Conservation (phyloP, 1,284 basidiomycete species). For the Clitocybe nebularis region DNA sequence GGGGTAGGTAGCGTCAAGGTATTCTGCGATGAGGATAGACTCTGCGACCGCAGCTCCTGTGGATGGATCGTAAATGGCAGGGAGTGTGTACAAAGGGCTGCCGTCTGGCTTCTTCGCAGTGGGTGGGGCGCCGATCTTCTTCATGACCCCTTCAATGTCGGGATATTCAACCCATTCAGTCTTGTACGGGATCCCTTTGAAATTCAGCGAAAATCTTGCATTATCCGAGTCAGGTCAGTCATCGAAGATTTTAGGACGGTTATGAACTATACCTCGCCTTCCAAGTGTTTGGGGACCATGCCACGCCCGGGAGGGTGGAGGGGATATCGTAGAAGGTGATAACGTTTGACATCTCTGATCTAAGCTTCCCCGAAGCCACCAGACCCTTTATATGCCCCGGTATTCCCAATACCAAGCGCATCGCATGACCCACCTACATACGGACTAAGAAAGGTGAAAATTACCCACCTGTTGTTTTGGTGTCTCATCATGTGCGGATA, state of each 20-base stretch:
- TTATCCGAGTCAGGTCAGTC: too few species aligned
- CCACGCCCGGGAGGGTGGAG: slow-evolving; percentile 11
- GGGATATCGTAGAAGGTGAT: slow-evolving; percentile 20
- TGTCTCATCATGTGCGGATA: too few species aligned
- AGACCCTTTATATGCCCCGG: too few species aligned
- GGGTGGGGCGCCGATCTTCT: slow-evolving; percentile 29
- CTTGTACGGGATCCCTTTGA: slow-evolving; percentile 36
- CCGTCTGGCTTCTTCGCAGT: slow-evolving; percentile 25
- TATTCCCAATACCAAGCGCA: too few species aligned
- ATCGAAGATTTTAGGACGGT: too few species aligned
- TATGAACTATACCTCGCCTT: slow-evolving; percentile 18
- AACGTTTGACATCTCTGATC: slow-evolving; percentile 6
- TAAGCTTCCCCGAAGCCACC: too few species aligned
- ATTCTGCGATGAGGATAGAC: slow-evolving; percentile 34
- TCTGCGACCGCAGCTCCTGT: slow-evolving; percentile 29
- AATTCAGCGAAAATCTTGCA: slow-evolving; percentile 33
- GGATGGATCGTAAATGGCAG: slow-evolving; percentile 31
- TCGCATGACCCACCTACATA: too few species aligned
- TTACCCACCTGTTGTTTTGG: too few species aligned
- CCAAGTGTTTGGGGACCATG: slow-evolving; percentile 17
- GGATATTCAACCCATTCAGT: slow-evolving; percentile 39
- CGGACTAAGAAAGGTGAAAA: too few species aligned
- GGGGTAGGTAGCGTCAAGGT: slow-evolving; percentile 42
- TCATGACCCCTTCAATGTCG: slow-evolving; percentile 32
- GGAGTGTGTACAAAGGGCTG: slow-evolving; percentile 32